Percentiles rank a stretch among this genome's conserved stretches.
Conservation (phyloP, 192 early-diverging fungal genomes). For the Linnemannia schmuckeri region DNA sequence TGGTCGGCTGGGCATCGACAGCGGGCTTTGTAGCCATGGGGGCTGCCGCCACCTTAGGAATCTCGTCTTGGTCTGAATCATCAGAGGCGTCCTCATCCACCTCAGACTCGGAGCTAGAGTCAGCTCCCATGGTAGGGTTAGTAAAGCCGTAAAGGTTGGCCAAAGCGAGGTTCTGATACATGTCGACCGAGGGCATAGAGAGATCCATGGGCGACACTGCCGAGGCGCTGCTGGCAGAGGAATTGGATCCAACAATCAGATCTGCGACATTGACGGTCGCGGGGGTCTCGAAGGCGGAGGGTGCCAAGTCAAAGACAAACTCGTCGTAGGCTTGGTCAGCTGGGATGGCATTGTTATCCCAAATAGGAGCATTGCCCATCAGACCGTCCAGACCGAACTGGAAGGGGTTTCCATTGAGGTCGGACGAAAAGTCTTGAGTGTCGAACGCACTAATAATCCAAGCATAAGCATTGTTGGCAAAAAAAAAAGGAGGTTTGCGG, state of each 20-base stretch:
- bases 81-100: slow-evolving; percentile 18
- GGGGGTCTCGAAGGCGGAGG: slow-evolving; percentile 32
- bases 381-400: slow-evolving; percentile 30
- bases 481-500: background rate
- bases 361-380: slow-evolving; percentile 33
- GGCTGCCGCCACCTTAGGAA: background rate
- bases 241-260: slow-evolving; percentile 48
- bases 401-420: slow-evolving; percentile 20
- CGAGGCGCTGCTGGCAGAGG: slow-evolving; percentile 1
- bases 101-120: slow-evolving; percentile 37
- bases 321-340: slow-evolving; percentile 51
- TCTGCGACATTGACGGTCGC: slow-evolving; percentile 49
- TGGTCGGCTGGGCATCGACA: background rate
- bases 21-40: background rate
- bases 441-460: slow-evolving; percentile 26
- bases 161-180: slow-evolving; percentile 37
- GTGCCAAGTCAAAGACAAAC: slow-evolving; percentile 42
- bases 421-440: slow-evolving; percentile 32
- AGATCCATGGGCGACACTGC: slow-evolving; percentile 40
- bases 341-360: slow-evolving; percentile 32
- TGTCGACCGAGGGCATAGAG: slow-evolving; percentile 11
- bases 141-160: slow-evolving; percentile 47
- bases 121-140: slow-evolving; percentile 5
- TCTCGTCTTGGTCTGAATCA: slow-evolving; percentile 11
- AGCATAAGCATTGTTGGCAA: background rate